A percentile compares a stretch with the other conserved stretches of the same genome.
phyloP scores from a whole-genome alignment of 2,329 filamentous ascomycete species.

The Fusarium secorum region DNA sequence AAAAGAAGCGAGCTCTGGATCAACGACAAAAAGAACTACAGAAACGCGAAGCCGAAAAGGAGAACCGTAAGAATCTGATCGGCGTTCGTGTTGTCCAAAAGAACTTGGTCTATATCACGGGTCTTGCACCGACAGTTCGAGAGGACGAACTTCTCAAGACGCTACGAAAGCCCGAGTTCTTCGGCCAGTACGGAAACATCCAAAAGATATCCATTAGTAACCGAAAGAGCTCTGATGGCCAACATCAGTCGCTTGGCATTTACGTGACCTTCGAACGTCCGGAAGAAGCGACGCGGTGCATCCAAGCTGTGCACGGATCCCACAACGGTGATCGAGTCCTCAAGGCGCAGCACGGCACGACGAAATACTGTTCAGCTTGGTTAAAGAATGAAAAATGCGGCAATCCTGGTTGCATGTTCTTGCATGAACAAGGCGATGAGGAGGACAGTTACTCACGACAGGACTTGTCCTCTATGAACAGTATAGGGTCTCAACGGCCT shows the following conservation, averaged over 20 bases:
- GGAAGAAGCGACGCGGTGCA: conserved; percentile 88
- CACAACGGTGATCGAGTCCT: conserved; percentile 87
- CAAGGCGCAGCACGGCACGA: conserved; percentile 83
- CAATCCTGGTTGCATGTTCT: conserved; percentile 96
- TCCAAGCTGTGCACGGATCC: conserved; percentile 90
- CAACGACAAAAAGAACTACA: conserved; percentile 93
- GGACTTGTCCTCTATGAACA: conserved; percentile 94
- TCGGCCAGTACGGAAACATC: conserved; percentile 97
- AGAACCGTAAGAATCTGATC: conserved; percentile 94
- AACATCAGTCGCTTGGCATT: conserved; percentile 90
- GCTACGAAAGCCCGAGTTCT: conserved; percentile 88
- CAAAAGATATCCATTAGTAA: conserved; percentile 99
- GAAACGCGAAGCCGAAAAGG: conserved; percentile 94
- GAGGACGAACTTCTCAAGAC: conserved; percentile 94
- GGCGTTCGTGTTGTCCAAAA: conserved; percentile 97
- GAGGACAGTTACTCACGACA: conserved; percentile 96
- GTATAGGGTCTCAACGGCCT: conserved; percentile 79
- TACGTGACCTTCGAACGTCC: conserved; percentile 98
- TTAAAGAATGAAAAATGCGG: conserved; percentile 92
- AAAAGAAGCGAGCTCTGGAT: conserved; percentile 86
- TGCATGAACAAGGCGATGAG: conserved; percentile 98
- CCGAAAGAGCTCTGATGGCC: conserved; percentile 76
- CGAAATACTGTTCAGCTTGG: conserved; percentile 98
- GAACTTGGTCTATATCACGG: conserved; percentile 97
- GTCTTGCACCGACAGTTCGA: conserved; percentile 86